Evolutionary conservation across 148 eudicot genomes (phyloP).

Genomic region (Simmondsia chinensis): DNA sequence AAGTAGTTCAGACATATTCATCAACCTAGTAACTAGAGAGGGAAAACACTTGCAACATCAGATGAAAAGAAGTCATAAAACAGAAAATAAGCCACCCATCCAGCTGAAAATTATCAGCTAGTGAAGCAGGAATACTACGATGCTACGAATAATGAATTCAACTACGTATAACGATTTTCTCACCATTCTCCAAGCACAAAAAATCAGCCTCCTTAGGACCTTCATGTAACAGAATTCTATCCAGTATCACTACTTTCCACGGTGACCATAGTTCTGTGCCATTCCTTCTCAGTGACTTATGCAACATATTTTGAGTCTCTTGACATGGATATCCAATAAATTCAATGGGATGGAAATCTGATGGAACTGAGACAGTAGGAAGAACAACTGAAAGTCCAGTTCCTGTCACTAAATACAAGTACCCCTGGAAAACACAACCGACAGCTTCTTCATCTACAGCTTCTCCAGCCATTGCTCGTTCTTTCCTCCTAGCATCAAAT

Average conservation of each 20-base stretch:
- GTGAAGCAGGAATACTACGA: constrained; percentile 1
- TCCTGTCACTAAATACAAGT: constrained; percentile 63
- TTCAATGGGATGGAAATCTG: constrained; percentile 47
- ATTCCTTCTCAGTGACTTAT: constrained; percentile 12
- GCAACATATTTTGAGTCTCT: constrained; percentile 15
- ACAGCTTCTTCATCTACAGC: constrained; percentile 45
- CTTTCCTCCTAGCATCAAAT: constrained; percentile 25
- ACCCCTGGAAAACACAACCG: constrained; percentile 77
- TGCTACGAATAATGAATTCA: constrained; percentile 1
- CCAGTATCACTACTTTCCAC: constrained; percentile 82
- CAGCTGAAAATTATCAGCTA: neutral
- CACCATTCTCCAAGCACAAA: constrained; percentile 84
- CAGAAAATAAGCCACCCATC: constrained; percentile 2
- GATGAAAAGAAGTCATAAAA: neutral
- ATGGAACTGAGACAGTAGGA: constrained; percentile 64
- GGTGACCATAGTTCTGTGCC: constrained; percentile 37
- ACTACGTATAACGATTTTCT: constrained; percentile 6
- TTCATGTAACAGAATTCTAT: constrained; percentile 69
- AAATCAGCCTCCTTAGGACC: constrained; percentile 82
- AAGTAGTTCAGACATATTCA: no score
- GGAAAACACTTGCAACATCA: no score
- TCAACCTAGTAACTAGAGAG: no score
- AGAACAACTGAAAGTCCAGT: constrained; percentile 74
- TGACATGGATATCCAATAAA: constrained; percentile 31
- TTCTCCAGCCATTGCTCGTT: no score